Conservation (phyloP, 441 rosid species). For the Bruguiera hainesii region DNA sequence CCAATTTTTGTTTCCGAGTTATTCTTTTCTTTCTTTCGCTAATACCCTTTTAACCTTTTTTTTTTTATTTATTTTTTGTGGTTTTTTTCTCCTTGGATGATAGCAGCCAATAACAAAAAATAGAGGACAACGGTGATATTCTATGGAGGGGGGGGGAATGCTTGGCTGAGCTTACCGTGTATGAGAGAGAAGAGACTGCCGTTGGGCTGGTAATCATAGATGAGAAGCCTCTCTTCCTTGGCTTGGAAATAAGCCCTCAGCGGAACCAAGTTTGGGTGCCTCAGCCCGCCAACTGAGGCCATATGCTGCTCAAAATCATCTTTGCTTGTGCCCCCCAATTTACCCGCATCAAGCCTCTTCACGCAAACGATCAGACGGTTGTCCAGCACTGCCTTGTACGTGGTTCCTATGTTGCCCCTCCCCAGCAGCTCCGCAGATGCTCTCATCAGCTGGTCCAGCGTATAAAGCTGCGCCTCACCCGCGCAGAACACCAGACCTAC, state of each 20-base stretch:
- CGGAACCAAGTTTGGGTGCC: constrained; percentile 79
- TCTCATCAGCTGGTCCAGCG: constrained; percentile 79
- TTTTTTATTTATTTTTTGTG: too few species aligned
- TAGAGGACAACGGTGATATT: too few species aligned
- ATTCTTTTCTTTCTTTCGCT: too few species aligned
- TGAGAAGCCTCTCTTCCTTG: constrained; percentile 75
- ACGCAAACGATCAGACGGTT: constrained; percentile 64
- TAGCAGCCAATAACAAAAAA: too few species aligned
- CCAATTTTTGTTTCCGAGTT: too few species aligned
- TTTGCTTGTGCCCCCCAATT: constrained; percentile 43
- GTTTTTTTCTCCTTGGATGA: too few species aligned
- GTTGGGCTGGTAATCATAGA: constrained; percentile 76
- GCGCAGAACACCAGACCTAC: constrained; percentile 55
- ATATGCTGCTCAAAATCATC: constrained; percentile 60
- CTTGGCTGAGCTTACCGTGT: constrained; percentile 47
- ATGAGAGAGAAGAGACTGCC: constrained; percentile 90
- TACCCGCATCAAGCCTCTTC: constrained; percentile 68
- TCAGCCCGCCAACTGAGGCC: constrained; percentile 65
- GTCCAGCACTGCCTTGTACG: constrained; percentile 77
- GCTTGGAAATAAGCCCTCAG: constrained; percentile 76
- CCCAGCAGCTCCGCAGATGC: constrained; percentile 89
- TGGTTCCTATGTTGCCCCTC: constrained; percentile 69
- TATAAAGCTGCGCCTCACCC: constrained; percentile 53
- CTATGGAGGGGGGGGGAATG: neutral
- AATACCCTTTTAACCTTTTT: too few species aligned